Evolutionary conservation across 352 stramenopile genomes (phyloP), one percentile per base, ranked within the genome.

Genomic region (Phytophthora melonis): DNA sequence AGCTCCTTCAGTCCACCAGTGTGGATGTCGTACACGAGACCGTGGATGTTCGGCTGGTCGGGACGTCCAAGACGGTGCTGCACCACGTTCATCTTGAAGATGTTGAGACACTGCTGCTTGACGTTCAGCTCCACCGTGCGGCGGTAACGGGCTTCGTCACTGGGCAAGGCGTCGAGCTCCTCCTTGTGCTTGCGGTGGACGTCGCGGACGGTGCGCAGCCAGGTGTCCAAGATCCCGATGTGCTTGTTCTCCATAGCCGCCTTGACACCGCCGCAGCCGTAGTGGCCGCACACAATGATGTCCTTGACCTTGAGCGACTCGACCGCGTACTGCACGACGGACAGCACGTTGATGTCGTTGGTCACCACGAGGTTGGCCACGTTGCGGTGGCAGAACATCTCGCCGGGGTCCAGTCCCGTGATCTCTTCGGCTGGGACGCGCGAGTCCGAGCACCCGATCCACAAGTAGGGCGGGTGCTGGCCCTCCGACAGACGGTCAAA

Each of bases 301-400:
- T 98, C 82, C 64, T 95, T 94, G 13, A 98, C 91, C 53, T 95
- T 87, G 23, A 98, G 81, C 25, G 93, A 83, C 64, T 97, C 91
- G 23, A 98, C 90, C 9, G 90, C 93, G 67, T 90, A 93, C 63
- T 93, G 83, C 25, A 91, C 74, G 32, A 90, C 79, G 1, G 82
- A 84, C 11, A 90, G 72, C n/a, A 84, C 86, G 75, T 85, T 92
- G 50, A 93, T 77, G 59, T 92, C 83, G 70, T 89, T 90, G n/a
- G 63, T 77, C 3, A 89, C 81, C 27, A 92, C 84, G 5, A 93
- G 57, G 72, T 97, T 97, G 25, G 89, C 89, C 3, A 97, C 79
- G 66, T 98, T 98, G 43, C 93, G 90, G 72, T 97, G 90, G 47
- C 97, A 92, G 73, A 98, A 98, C 63, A 98, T 81, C 69, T 96